phyloP scores from a whole-genome alignment of 2,329 filamentous ascomycete species.

The Microsporum ferrugineum region DNA sequence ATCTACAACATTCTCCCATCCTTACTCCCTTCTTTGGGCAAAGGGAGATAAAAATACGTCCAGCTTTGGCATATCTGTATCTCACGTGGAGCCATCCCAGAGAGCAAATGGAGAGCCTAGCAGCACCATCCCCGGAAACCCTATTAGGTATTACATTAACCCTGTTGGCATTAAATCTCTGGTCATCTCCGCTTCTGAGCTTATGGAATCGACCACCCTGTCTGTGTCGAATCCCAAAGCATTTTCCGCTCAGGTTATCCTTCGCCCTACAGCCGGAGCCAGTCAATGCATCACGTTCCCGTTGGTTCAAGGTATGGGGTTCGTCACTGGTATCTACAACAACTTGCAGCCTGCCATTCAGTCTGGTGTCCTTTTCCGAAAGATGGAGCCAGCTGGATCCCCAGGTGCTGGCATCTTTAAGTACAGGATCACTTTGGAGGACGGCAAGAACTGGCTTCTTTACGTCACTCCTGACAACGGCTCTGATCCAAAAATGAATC shows the following conservation, averaged over 20 bases:
- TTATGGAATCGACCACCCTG: slow-evolving; percentile 49
- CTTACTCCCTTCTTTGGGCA: slow-evolving; percentile 59
- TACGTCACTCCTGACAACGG: slow-evolving; percentile 57
- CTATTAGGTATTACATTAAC: slow-evolving; percentile 63
- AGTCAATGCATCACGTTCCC: slow-evolving; percentile 61
- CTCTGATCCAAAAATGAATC: slow-evolving; percentile 52
- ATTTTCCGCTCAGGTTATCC: slow-evolving; percentile 55
- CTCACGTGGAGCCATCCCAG: slow-evolving; percentile 59
- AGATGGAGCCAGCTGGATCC: slow-evolving; percentile 43
- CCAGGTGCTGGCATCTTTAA: slow-evolving; percentile 59
- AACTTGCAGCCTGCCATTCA: slow-evolving; percentile 61
- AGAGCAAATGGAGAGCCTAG: slow-evolving; percentile 52
- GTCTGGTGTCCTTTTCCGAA: slow-evolving; percentile 61
- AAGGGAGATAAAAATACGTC: slow-evolving; percentile 50
- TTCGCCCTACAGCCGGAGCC: slow-evolving; percentile 45
- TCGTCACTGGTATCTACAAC: slow-evolving; percentile 66
- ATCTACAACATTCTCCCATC: slow-evolving; percentile 60
- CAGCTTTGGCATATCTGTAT: slow-evolving; percentile 68
- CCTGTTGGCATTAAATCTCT: slow-evolving; percentile 73
- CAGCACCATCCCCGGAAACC: slow-evolving; percentile 42
- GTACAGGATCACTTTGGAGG: slow-evolving; percentile 60
- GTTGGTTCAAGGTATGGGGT: slow-evolving; percentile 79
- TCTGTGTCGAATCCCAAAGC: slow-evolving; percentile 43
- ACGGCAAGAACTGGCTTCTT: slow-evolving; percentile 65
- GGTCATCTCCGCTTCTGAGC: slow-evolving; percentile 64